Evolutionary conservation across 2,329 filamentous ascomycete species (phyloP).

Genomic region (Sordariomycetes sp.): DNA sequence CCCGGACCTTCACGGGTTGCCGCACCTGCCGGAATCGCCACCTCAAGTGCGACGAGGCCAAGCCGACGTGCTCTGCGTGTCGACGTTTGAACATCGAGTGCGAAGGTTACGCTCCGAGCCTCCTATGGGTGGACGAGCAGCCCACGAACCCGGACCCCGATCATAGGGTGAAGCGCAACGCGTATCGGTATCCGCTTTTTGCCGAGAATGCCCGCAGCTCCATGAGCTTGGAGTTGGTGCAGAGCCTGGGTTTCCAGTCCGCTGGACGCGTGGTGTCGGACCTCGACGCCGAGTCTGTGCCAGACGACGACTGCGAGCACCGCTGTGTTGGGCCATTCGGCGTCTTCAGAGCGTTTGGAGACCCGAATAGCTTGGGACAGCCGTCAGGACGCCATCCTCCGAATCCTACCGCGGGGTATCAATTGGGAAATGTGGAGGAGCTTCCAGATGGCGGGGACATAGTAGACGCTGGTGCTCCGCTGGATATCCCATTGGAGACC

Average conservation of each 20-base stretch:
- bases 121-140: conserved; percentile 17
- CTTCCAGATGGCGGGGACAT: background rate
- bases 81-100: conserved; percentile 18
- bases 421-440: background rate
- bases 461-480: background rate
- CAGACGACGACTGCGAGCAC: background rate
- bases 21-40: conserved; percentile 22
- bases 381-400: background rate
- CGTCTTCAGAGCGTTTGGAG: background rate
- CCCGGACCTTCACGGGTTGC: conserved; percentile 21
- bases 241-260: conserved; percentile 14
- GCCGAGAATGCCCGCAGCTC: conserved; percentile 18
- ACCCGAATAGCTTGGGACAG: background rate
- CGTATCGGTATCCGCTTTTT: conserved; percentile 27
- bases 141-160: conserved; percentile 5
- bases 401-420: background rate
- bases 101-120: conserved; percentile 22
- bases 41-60: conserved; percentile 28
- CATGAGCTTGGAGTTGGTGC: conserved; percentile 20
- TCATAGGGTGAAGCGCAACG: conserved; percentile 4
- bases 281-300: conserved; percentile 7
- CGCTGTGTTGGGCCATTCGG: background rate
- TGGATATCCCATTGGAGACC: background rate
- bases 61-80: conserved; percentile 24
- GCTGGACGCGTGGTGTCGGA: conserved; percentile 12